Percentiles rank a stretch among this genome's conserved stretches.
Conservation (phyloP, 345 rosid species). For the Dimocarpus longan region DNA sequence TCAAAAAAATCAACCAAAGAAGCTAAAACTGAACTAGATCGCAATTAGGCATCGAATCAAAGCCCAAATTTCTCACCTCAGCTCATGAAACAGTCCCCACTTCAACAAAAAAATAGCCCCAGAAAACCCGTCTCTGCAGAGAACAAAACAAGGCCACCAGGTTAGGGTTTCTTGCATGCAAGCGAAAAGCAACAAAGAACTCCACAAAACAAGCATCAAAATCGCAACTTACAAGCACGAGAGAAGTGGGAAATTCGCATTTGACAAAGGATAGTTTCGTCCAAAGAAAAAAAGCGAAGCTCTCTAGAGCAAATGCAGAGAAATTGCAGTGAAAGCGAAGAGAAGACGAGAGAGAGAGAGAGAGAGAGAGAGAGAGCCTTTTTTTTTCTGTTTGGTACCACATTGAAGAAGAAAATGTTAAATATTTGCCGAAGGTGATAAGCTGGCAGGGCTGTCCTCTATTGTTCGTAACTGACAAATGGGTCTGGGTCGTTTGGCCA, state of each 20-base stretch:
- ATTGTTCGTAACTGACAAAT: constrained; percentile 16
- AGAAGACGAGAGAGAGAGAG: neutral
- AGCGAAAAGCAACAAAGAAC: neutral
- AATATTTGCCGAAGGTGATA: constrained; percentile 19
- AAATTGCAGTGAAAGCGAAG: neutral
- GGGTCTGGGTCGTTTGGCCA: neutral
- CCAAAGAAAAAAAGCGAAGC: neutral
- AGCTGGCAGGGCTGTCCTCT: neutral
- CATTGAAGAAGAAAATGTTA: constrained; percentile 16
- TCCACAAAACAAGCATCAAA: neutral
- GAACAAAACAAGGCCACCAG: constrained; percentile 18
- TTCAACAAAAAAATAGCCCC: constrained; percentile 32
- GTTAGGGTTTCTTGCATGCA: constrained; percentile 25
- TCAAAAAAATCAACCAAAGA: constrained; percentile 12
- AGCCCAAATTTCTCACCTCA: constrained; percentile 35
- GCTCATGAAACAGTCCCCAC: constrained; percentile 15
- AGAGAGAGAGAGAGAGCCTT: neutral
- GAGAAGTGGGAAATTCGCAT: neutral
- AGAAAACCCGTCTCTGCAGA: constrained; percentile 23
- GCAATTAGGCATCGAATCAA: constrained; percentile 24
- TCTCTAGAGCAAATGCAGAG: constrained; percentile 19
- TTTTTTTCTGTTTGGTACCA: constrained; percentile 4
- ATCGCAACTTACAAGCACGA: constrained; percentile 27
- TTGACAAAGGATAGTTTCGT: constrained; percentile 12
- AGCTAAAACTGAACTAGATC: constrained; percentile 23